These are phyloP conservation scores for Fusarium duplospermum DNA, from an alignment of 2,329 filamentous ascomycete species.

Conservation along the genomic window DNA sequence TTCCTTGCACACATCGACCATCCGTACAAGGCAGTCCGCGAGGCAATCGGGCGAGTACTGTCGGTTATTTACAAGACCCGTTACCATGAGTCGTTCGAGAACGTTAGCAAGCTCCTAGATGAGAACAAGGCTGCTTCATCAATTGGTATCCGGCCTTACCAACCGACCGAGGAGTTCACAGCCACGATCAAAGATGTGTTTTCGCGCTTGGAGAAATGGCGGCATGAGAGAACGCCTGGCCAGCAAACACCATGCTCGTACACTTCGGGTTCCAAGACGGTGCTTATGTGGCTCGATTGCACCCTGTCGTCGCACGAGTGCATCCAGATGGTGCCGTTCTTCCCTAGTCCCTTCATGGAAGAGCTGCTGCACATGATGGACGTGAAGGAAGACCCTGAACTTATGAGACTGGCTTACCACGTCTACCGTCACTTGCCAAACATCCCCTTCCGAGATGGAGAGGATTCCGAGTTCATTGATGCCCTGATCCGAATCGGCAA, in stretches of 20 bases:
- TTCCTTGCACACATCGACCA: conserved; percentile 94
- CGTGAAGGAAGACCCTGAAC: conserved; percentile 96
- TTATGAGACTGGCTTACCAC: conserved; percentile 94
- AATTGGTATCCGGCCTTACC: conserved; percentile 86
- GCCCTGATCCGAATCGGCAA: conserved; percentile 90
- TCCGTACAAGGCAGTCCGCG: conserved; percentile 96
- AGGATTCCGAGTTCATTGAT: conserved; percentile 86
- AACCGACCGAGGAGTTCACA: conserved; percentile 79
- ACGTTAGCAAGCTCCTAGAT: conserved; percentile 79
- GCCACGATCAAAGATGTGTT: conserved; percentile 81
- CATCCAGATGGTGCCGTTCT: conserved; percentile 89
- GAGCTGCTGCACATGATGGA: conserved; percentile 99
- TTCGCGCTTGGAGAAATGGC: conserved; percentile 84
- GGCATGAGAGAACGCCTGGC: conserved; percentile 82
- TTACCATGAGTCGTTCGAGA: conserved; percentile 93
- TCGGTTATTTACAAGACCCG: conserved; percentile 89
- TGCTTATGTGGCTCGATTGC: conserved; percentile 93
- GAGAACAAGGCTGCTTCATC: conserved; percentile 83
- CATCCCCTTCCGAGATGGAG: conserved; percentile 88
- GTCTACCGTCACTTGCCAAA: conserved; percentile 97
- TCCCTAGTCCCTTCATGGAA: conserved; percentile 88
- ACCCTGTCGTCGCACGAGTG: conserved; percentile 94
- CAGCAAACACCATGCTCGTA: conserved; percentile 95
- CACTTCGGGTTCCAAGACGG: conserved; percentile 95
- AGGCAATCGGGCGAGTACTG: conserved; percentile 91